These are phyloP conservation scores for Termitomyces sp. DNA, from an alignment of 768 basidiomycete species.

Conservation along the genomic window DNA sequence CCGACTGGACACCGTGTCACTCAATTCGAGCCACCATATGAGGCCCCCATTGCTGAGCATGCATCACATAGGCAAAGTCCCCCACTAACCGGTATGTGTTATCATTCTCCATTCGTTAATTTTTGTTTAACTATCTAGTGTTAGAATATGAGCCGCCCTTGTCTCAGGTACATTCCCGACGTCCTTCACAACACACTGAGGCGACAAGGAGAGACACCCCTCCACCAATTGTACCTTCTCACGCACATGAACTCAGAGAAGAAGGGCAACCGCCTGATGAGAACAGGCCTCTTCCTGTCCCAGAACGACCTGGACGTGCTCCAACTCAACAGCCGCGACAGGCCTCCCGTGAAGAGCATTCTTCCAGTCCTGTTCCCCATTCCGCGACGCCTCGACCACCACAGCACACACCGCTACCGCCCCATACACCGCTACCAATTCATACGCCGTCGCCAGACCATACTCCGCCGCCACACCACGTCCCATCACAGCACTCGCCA, in stretches of 20 bases:
- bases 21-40: slow-evolving; percentile 1
- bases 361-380: neutral
- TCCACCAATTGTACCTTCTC: neutral
- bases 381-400: slow-evolving; percentile 1
- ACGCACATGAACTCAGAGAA: neutral
- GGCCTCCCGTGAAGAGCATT: neutral
- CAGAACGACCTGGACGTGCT: neutral
- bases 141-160: slow-evolving; percentile 2
- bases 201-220: neutral
- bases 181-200: neutral
- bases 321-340: slow-evolving; percentile 2
- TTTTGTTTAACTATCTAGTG: neutral
- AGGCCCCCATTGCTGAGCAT: neutral
- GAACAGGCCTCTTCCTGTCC: slow-evolving; percentile 11
- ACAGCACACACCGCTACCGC: neutral
- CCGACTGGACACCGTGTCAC: slow-evolving; percentile 5
- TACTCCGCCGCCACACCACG: too few species aligned
- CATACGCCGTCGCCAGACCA: too few species aligned
- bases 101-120: neutral
- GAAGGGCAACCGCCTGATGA: neutral
- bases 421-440: too few species aligned
- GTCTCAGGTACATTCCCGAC: neutral
- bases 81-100: slow-evolving; percentile 9
- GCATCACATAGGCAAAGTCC: neutral
- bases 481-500: too few species aligned